Base-by-base conservation (phyloP, 2,329 filamentous ascomycete species). In the Dactylellina cionopaga region DNA sequence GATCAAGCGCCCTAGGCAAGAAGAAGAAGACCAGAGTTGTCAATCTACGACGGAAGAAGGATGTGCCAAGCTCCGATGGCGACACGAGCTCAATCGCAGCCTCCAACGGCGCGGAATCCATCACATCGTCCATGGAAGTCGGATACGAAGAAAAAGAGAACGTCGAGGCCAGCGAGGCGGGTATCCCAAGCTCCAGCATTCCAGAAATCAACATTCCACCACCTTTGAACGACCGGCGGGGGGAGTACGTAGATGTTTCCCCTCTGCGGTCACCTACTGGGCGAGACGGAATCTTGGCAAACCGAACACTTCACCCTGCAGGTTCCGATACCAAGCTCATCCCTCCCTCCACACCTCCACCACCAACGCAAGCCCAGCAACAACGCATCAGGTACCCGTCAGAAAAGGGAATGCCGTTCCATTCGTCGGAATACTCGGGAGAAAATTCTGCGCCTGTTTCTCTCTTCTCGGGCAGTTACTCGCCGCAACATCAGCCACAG, bases 1-100 rank as follows among this genome's bases (percentile, higher is more conserved):
- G 90, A 75, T 82, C 88, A 2, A 85, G 87, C 73, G 84, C 85
- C 19, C 84, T 87, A 31, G 87, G 90, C 59, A 94, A 91, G 82
- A 91, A 91, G 83, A 96, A 94, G 85, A 92, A 77, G 63, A 76
- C 87, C 68, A 85, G 92, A 17, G 89, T 96, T 11, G 90, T 96
- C 71, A 92, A 96, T 77, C 83, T 96, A 11, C 86, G 92, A n/a
- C 87, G 85, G 73, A 83, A 86, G 74, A 86, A 85, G n/a, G 35
- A 63, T 19, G 56, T 55, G 33, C 29, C 58, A 22, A 59, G 33
- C 29, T 62, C 68, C 17, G 56, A 73, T 25, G 65, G 58, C 9
- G 74, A 71, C 49, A 44, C 70, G 15, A 62, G 54, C 19, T 59
- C 75, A 11, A 29, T 71, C 15, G 55, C 56, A 7, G 62, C 58